phyloP scores from a whole-genome alignment of 73 alveolate species.

The Loxodes magnus region DNA sequence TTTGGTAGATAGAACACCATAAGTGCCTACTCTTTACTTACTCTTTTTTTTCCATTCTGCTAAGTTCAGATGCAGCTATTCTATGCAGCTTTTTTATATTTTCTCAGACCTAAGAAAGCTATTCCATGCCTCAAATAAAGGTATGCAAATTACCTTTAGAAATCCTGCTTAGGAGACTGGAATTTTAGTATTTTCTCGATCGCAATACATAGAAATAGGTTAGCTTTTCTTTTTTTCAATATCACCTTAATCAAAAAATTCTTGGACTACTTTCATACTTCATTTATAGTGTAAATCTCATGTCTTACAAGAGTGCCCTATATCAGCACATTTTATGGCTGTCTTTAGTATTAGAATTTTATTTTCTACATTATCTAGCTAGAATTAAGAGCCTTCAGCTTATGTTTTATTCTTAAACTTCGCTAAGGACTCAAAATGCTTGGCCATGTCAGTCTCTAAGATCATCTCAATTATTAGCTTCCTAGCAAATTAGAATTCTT shows the following conservation, averaged over 20 bases:
- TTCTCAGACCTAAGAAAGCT: background rate
- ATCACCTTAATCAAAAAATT: slow-evolving; percentile 68
- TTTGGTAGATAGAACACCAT: no score
- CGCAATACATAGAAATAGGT: slow-evolving; percentile 52
- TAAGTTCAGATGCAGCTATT: no score
- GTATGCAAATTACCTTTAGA: slow-evolving; percentile 1
- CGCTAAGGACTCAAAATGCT: no score
- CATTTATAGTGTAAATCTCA: slow-evolving; percentile 33
- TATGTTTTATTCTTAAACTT: no score
- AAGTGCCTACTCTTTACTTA: no score
- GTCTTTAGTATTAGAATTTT: slow-evolving; percentile 28
- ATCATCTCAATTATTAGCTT: no score
- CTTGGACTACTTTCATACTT: slow-evolving; percentile 65
- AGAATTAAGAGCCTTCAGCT: no score
- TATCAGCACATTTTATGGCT: slow-evolving; percentile 38
- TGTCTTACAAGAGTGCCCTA: slow-evolving; percentile 32
- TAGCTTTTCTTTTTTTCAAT: slow-evolving; percentile 58
- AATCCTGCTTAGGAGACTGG: background rate
- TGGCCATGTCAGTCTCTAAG: no score
- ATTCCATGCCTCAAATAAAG: background rate
- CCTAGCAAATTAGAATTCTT: no score
- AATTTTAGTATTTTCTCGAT: slow-evolving; percentile 17
- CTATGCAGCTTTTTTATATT: no score
- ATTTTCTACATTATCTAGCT: slow-evolving; percentile 39
- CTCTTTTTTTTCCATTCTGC: no score